phyloP scores from a whole-genome alignment of 2,329 filamentous ascomycete genomes.

The Pseudogymnoascus sp. region DNA sequence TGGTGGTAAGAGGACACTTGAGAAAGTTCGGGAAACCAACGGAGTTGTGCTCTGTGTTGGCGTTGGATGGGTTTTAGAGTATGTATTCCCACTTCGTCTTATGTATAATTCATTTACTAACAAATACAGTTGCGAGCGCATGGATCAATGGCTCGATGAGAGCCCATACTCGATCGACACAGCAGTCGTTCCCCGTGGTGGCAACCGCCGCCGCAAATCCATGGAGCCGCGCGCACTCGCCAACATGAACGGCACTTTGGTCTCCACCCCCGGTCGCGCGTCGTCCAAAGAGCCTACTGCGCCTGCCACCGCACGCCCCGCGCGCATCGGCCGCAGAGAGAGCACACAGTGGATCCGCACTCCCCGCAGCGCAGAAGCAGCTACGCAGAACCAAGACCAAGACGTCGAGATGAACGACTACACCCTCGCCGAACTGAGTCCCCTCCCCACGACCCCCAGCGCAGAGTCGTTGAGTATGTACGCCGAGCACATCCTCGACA shows the following conservation, averaged over 20 bases:
- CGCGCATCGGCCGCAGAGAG: constrained; percentile 21
- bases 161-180: constrained; percentile 62
- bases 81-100: constrained; percentile 36
- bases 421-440: constrained; percentile 22
- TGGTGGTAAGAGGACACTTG: constrained; percentile 69
- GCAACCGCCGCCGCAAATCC: constrained; percentile 66
- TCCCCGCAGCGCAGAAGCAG: constrained; percentile 14
- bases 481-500: constrained; percentile 17
- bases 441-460: constrained; percentile 26
- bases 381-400: constrained; percentile 15
- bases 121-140: constrained; percentile 58
- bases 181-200: constrained; percentile 59
- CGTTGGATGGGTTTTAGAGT: constrained; percentile 84
- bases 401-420: constrained; percentile 17
- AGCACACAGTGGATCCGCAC: constrained; percentile 28
- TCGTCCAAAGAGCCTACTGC: constrained; percentile 27
- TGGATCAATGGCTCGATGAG: constrained; percentile 72
- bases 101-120: constrained; percentile 25
- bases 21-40: constrained; percentile 67
- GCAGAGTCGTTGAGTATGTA: constrained; percentile 26
- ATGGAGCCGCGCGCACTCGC: constrained; percentile 70
- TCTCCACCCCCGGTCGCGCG: constrained; percentile 30
- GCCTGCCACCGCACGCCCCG: constrained; percentile 23
- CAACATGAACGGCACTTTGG: constrained; percentile 60
- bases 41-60: constrained; percentile 80